Percentiles rank a stretch among this genome's conserved stretches.
Evolutionary conservation across 352 stramenopile species (phyloP).

Genomic region (Phytophthora cajani): DNA sequence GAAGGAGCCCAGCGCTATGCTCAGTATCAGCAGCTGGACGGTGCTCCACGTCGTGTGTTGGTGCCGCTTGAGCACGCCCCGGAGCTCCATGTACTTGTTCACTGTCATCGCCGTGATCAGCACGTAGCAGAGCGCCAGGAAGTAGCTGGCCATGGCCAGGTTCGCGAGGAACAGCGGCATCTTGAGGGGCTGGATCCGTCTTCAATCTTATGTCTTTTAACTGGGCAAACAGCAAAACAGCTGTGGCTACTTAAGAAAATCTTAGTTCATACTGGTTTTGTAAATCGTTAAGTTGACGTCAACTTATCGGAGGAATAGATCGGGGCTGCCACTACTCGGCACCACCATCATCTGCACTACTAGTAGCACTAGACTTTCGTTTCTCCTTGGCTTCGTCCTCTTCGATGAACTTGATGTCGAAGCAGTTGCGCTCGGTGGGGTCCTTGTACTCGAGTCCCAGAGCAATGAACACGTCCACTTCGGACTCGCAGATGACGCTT

Average conservation of each 20-base stretch:
- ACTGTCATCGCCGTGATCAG: conserved; percentile 80
- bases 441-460: conserved; percentile 88
- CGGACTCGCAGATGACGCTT: conserved; percentile 76
- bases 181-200: conserved; percentile 7
- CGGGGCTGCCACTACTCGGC: conserved; percentile 11
- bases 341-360: neutral
- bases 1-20: conserved; percentile 83
- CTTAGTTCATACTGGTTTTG: conserved; percentile 16
- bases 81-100: conserved; percentile 79
- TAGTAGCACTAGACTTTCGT: conserved; percentile 22
- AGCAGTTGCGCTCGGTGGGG: conserved; percentile 77
- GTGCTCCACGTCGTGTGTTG: conserved; percentile 80
- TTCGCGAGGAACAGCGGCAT: conserved; percentile 91
- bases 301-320: conserved; percentile 7
- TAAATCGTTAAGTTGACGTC: neutral
- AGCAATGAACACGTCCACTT: conserved; percentile 88
- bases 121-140: conserved; percentile 89
- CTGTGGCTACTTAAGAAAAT: conserved; percentile 12
- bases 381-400: conserved; percentile 74
- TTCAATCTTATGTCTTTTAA: neutral
- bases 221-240: neutral
- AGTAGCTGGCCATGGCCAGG: conserved; percentile 89
- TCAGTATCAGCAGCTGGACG: conserved; percentile 84
- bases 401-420: conserved; percentile 83
- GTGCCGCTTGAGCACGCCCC: conserved; percentile 70